phyloP scores from a whole-genome alignment of 139 green algal species.

The Microglena sp. region DNA sequence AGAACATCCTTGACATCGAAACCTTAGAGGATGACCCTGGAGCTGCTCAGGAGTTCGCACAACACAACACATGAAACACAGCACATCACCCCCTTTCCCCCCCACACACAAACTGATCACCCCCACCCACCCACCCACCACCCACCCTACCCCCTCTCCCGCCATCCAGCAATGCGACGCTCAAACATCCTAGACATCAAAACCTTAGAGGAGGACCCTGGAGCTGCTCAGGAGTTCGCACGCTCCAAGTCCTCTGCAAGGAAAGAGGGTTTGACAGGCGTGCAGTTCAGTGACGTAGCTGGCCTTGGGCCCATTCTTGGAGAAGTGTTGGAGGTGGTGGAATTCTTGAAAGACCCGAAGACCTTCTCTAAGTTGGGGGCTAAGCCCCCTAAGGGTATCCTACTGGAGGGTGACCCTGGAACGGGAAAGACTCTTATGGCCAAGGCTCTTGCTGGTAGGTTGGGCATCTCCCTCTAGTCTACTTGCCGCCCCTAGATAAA shows the following conservation, averaged over 20 bases:
- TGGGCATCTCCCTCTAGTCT: no score
- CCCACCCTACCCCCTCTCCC: neutral
- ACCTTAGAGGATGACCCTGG: constrained; percentile 66
- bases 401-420: constrained; percentile 82
- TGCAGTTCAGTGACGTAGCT: constrained; percentile 88
- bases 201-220: constrained; percentile 66
- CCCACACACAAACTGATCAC: no score
- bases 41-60: no score
- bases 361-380: constrained; percentile 66
- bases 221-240: constrained; percentile 85
- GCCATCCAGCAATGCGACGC: neutral
- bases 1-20: no score
- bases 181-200: constrained; percentile 34
- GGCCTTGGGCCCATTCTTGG: constrained; percentile 72
- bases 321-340: constrained; percentile 62
- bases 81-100: no score
- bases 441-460: constrained; percentile 80
- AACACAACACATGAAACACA: no score
- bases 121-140: neutral
- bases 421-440: constrained; percentile 88
- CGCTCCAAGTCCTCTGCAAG: constrained; percentile 74
- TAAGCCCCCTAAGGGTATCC: constrained; percentile 86
- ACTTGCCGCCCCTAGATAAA: no score
- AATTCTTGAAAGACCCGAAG: constrained; percentile 84
- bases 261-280: constrained; percentile 71